A percentile compares a stretch with the other conserved stretches of the same genome.
Evolutionary conservation across 345 rosid genomes (phyloP).

Genomic region (Xanthoceras sorbifolium): DNA sequence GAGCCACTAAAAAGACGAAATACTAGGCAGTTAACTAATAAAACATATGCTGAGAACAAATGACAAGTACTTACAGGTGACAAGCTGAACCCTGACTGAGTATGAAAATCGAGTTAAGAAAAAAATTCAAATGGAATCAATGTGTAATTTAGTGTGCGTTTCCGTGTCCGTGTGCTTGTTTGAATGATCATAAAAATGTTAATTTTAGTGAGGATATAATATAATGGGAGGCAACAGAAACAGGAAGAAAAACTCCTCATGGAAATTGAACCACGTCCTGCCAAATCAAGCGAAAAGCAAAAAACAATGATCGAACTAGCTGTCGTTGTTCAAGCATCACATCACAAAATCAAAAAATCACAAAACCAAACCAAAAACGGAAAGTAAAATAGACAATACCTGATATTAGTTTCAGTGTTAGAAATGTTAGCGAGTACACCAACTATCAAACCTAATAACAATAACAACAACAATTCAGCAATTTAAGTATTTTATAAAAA

Average conservation of each 20-base stretch:
- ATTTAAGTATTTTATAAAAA: not conserved
- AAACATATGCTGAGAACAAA: not conserved
- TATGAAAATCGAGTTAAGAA: slow-evolving; percentile 58
- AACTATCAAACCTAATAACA: slow-evolving; percentile 64
- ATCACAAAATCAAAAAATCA: not conserved
- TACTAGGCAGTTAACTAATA: not conserved
- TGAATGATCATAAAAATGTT: not conserved
- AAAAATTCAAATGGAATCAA: slow-evolving; percentile 22
- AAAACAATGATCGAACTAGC: not conserved
- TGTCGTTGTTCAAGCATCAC: slow-evolving; percentile 11
- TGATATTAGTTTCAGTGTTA: slow-evolving; percentile 84
- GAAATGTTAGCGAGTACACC: slow-evolving; percentile 94
- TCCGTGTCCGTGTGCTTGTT: not conserved
- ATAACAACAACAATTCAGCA: not conserved
- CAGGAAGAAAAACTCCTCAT: slow-evolving; percentile 94
- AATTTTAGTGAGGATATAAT: slow-evolving; percentile 67
- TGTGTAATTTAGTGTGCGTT: not conserved
- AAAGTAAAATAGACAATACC: slow-evolving; percentile 39
- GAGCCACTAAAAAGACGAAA: not conserved
- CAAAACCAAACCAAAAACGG: not conserved
- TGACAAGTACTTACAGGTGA: slow-evolving; percentile 69
- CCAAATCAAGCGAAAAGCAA: not conserved
- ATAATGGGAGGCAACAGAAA: slow-evolving; percentile 96
- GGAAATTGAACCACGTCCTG: slow-evolving; percentile 99
- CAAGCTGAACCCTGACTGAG: slow-evolving; percentile 96